Conservation (phyloP, 495 filamentous ascomycete species). For the Tuber magnatum region DNA sequence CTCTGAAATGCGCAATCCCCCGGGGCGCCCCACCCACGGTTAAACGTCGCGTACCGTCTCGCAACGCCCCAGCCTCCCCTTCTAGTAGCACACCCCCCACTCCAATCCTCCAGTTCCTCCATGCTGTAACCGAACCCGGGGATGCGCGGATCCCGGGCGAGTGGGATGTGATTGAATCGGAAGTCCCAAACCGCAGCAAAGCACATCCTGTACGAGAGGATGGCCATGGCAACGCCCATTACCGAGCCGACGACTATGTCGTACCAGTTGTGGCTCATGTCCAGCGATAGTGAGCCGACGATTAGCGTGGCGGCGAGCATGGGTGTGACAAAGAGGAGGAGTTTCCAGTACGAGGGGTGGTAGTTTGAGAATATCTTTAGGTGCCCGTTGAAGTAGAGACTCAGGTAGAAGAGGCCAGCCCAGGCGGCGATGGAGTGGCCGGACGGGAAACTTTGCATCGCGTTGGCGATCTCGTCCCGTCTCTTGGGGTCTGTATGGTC, state of each 20-base stretch:
- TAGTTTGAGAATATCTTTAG: constrained; percentile 56
- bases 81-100: constrained; percentile 34
- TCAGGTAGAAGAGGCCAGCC: constrained; percentile 52
- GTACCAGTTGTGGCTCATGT: constrained; percentile 52
- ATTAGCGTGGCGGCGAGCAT: constrained; percentile 42
- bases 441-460: constrained; percentile 54
- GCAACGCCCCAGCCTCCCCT: constrained; percentile 38
- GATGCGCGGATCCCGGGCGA: constrained; percentile 28
- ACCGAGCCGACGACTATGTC: constrained; percentile 53
- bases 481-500: constrained; percentile 47
- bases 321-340: constrained; percentile 43
- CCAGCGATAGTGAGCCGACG: constrained; percentile 35
- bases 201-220: constrained; percentile 52
- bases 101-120: constrained; percentile 33
- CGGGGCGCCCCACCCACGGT: constrained; percentile 27
- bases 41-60: constrained; percentile 11
- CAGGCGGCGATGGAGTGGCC: constrained; percentile 57
- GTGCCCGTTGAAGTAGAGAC: constrained; percentile 60
- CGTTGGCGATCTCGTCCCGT: constrained; percentile 46
- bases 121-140: constrained; percentile 30
- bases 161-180: constrained; percentile 45
- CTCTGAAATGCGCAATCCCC: constrained; percentile 18
- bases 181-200: constrained; percentile 57
- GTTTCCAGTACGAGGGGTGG: constrained; percentile 45
- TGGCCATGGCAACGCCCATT: constrained; percentile 54